Evolutionary conservation across 176 grass and related monocot genomes (phyloP), one percentile per base, ranked within the genome.

Genomic region (Lolium multiflorum): DNA sequence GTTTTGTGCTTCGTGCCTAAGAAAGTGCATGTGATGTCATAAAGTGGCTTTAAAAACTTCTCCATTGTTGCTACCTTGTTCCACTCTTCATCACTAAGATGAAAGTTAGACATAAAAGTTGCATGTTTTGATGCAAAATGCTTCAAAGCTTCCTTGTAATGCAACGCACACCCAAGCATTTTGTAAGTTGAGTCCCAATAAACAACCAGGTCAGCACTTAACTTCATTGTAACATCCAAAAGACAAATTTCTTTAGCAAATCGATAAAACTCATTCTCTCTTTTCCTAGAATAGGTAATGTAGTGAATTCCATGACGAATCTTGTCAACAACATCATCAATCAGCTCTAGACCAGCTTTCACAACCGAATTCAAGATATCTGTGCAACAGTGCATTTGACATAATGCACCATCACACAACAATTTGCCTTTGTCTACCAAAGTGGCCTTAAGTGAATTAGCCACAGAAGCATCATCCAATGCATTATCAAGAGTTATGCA

Each of bases 101-200:
- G 47, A 15, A 46, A 76, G 25, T 88, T 1, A 3, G 59, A 50
- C 15, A 76, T 47, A 58, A 77, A 77, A 8, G 60, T 82, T 51
- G 25, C n/a, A 74, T 81, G 57, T 28, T 35, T 81, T 25, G 78
- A 75, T 74, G 78, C 85, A 75, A 74, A 87, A 66, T 87, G 78
- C 12, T 26, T 77, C 48, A 77, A 77, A 69, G 86, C 80, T 49
- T 82, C 60, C 80, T 47, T 77, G 50, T 70, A 83, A 68, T 77
- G 37, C 14, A 82, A 49, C 1, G 48, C 71, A 59, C 38, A 77
- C 0, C 50, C 38, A 58, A 88, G 37, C 72, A 88, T 88, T 76
- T 88, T 82, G 80, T 82, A 88, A 70, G 80, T 60, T 35, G 59
- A 82, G 51, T 88, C 80, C 86, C 80, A 82, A 38, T 11, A 18